Evolutionary conservation across 2,329 filamentous ascomycete genomes (phyloP).

Genomic region (Laburnicola sp.): DNA sequence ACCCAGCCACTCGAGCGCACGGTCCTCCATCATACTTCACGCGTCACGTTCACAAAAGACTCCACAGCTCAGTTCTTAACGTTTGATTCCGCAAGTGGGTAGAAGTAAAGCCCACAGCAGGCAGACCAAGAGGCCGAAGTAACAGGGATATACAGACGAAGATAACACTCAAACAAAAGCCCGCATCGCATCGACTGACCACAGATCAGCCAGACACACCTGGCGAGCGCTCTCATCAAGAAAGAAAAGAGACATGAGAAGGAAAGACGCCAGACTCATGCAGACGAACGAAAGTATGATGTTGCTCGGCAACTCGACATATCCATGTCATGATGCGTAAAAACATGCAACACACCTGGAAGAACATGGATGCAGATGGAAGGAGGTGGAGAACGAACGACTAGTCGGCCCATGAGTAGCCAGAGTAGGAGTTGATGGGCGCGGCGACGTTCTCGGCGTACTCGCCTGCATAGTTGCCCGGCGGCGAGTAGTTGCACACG

Average conservation of each 20-base stretch:
- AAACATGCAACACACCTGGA: conserved; percentile 10
- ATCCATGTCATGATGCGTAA: conserved; percentile 16
- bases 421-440: conserved; percentile 36
- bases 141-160: conserved; percentile 24
- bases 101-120: too few relatives aligned
- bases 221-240: conserved; percentile 6
- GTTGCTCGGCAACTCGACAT: conserved; percentile 18
- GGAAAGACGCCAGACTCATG: conserved; percentile 14
- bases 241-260: conserved; percentile 8
- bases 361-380: background rate
- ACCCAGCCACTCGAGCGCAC: too few relatives aligned
- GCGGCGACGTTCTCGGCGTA: conserved; percentile 58
- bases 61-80: too few relatives aligned
- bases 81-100: too few relatives aligned
- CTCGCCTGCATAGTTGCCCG: conserved; percentile 62
- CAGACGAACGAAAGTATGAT: conserved; percentile 10
- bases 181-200: conserved; percentile 10
- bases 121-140: conserved; percentile 2
- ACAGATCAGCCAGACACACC: background rate
- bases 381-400: conserved; percentile 1
- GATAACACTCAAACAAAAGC: conserved; percentile 7
- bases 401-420: conserved; percentile 37
- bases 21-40: too few relatives aligned
- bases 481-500: conserved; percentile 82
- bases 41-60: too few relatives aligned